phyloP scores from a whole-genome alignment of 139 green algal species.

The Chlamydomonas sphaeroides region DNA sequence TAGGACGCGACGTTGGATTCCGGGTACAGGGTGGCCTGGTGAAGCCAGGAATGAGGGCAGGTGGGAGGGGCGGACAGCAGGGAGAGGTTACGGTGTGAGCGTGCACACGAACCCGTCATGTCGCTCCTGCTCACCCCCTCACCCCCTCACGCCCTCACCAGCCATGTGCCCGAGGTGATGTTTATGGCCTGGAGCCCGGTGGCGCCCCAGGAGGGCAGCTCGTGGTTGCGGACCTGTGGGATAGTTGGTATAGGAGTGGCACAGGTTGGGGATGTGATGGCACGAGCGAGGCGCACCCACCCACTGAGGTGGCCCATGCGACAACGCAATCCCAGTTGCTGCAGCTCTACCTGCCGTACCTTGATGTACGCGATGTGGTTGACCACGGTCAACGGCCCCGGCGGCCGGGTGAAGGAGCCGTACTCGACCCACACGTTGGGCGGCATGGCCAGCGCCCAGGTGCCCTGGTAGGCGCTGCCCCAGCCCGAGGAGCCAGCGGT shows the following conservation, averaged over 20 bases:
- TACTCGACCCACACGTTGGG: background rate
- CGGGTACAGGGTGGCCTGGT: too few species aligned
- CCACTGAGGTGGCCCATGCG: background rate
- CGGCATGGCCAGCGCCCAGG: background rate
- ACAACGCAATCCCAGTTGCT: background rate
- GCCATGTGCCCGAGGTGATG: background rate
- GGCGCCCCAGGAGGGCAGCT: background rate
- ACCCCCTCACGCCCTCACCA: background rate
- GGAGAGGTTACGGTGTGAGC: too few species aligned
- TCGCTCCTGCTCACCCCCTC: too few species aligned
- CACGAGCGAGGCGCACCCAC: too few species aligned
- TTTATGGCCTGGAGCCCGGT: background rate
- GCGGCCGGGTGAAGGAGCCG: background rate
- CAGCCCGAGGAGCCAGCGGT: background rate
- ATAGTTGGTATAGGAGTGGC: background rate
- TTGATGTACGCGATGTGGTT: conserved; percentile 1
- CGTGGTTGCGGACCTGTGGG: background rate
- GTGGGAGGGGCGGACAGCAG: too few species aligned
- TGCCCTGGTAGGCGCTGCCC: background rate
- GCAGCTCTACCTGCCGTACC: too few species aligned
- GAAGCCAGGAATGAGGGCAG: too few species aligned
- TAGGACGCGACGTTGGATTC: too few species aligned
- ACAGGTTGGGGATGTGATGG: background rate
- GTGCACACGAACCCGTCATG: too few species aligned
- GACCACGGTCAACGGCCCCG: background rate